These are phyloP conservation scores for Leucoagaricus sp. DNA, from an alignment of 1,284 basidiomycete genomes.

Conservation along the genomic window DNA sequence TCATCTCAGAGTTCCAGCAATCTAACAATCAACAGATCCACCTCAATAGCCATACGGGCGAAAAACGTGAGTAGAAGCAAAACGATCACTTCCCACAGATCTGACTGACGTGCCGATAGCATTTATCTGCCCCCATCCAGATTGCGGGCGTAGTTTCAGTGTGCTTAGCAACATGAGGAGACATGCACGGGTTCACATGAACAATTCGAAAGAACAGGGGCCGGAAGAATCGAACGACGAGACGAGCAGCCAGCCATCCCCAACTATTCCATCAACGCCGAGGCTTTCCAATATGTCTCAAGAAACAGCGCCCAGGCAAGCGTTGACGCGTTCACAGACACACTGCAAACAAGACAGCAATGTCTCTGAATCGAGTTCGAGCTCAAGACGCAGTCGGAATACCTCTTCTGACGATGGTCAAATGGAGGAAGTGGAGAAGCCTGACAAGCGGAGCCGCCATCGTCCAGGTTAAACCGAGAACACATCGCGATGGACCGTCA, in stretches of 20 bases:
- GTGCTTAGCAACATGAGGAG: conserved; percentile 87
- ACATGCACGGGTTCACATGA: conserved; percentile 74
- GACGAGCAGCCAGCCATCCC: conserved; percentile 36
- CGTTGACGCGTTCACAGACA: conserved; percentile 15
- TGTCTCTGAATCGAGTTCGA: conserved; percentile 41
- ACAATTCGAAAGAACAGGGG: conserved; percentile 38
- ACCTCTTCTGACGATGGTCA: conserved; percentile 34
- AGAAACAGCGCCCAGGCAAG: conserved; percentile 17
- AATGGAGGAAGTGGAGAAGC: conserved; percentile 21
- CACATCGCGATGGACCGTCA: neutral
- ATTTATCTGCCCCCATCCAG: conserved; percentile 72
- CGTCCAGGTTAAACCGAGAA: conserved; percentile 22
- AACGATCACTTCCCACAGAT: conserved; percentile 18
- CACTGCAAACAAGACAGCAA: conserved; percentile 37
- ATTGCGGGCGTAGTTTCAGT: conserved; percentile 79
- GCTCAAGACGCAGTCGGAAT: conserved; percentile 39
- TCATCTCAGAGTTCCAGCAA: conserved; percentile 13
- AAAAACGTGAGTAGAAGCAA: conserved; percentile 65
- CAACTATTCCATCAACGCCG: conserved; percentile 15
- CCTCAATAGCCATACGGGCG: conserved; percentile 81
- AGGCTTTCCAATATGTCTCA: neutral
- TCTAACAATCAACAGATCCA: conserved; percentile 59
- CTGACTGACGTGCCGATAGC: conserved; percentile 43
- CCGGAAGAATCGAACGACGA: conserved; percentile 48
- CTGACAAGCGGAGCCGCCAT: conserved; percentile 21